Evolutionary conservation across 805 yeast genomes (phyloP).

Genomic region (Aciculoconidium aculeatum): DNA sequence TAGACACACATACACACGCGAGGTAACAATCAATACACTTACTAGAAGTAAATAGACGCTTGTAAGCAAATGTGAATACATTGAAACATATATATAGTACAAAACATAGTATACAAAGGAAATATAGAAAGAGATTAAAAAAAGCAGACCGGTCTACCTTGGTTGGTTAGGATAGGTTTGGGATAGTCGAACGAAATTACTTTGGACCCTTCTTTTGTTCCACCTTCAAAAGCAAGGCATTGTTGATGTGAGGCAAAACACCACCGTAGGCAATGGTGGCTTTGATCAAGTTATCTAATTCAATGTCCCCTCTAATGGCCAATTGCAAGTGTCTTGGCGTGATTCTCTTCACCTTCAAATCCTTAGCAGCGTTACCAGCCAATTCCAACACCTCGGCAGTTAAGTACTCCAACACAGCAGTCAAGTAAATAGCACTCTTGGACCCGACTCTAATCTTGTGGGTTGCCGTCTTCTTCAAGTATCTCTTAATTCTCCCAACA

Average conservation of each 20-base stretch:
- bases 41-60: background rate
- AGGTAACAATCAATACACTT: background rate
- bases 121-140: too few relatives aligned
- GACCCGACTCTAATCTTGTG: slow-evolving; percentile 77
- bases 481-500: slow-evolving; percentile 98
- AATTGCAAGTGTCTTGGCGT: slow-evolving; percentile 28
- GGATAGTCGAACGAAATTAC: slow-evolving; percentile 3
- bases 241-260: slow-evolving; percentile 30
- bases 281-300: slow-evolving; percentile 28
- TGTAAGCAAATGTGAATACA: background rate
- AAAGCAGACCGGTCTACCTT: too few relatives aligned
- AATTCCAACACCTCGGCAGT: slow-evolving; percentile 28
- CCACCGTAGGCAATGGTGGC: slow-evolving; percentile 30
- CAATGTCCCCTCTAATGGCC: slow-evolving; percentile 29
- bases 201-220: slow-evolving; percentile 21
- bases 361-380: slow-evolving; percentile 29
- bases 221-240: slow-evolving; percentile 28
- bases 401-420: slow-evolving; percentile 26
- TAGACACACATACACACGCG: too few relatives aligned
- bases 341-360: slow-evolving; percentile 28
- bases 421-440: slow-evolving; percentile 62
- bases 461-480: slow-evolving; percentile 85
- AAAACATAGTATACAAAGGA: slow-evolving; percentile 7
- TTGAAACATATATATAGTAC: slow-evolving; percentile 7
- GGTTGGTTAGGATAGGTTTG: too few relatives aligned